These are phyloP conservation scores for Rhynchospora pubera DNA, from an alignment of 176 grass and related monocot genomes.

Conservation along the genomic window DNA sequence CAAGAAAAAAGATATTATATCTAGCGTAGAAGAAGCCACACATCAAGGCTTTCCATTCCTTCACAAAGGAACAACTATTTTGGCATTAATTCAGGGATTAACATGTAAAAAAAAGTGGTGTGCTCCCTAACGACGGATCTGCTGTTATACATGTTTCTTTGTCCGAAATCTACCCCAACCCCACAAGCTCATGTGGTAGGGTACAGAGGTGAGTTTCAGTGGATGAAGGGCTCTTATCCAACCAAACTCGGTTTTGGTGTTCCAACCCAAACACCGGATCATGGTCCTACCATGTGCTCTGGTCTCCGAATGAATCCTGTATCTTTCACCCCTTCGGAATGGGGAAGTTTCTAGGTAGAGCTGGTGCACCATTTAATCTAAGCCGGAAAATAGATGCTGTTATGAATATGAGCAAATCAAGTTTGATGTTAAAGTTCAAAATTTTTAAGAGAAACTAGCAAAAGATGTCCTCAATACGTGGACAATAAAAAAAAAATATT, in stretches of 20 bases:
- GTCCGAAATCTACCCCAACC: slow-evolving; percentile 21
- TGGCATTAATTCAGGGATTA: slow-evolving; percentile 23
- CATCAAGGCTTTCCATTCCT: slow-evolving; percentile 12
- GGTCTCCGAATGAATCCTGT: slow-evolving; percentile 21
- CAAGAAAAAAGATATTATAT: too few species aligned
- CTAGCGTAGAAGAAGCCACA: slow-evolving; percentile 12
- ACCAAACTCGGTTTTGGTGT: neutral
- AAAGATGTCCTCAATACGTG: too few species aligned
- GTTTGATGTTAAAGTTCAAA: too few species aligned
- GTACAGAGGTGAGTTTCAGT: neutral
- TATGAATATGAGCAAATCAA: neutral
- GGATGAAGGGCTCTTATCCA: slow-evolving; percentile 8
- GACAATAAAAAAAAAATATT: too few species aligned
- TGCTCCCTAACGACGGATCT: slow-evolving; percentile 12
- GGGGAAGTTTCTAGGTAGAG: neutral
- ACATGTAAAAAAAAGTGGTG: neutral
- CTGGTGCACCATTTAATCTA: neutral
- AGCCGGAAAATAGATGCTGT: neutral
- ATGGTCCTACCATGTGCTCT: slow-evolving; percentile 20
- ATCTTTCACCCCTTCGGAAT: slow-evolving; percentile 2
- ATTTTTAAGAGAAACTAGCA: too few species aligned
- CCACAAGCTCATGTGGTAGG: neutral
- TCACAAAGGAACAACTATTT: neutral
- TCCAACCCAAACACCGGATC: slow-evolving; percentile 11
- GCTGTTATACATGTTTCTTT: slow-evolving; percentile 14